Evolutionary conservation across 2,329 filamentous ascomycete species (phyloP).

Genomic region (Fusarium floridanum): DNA sequence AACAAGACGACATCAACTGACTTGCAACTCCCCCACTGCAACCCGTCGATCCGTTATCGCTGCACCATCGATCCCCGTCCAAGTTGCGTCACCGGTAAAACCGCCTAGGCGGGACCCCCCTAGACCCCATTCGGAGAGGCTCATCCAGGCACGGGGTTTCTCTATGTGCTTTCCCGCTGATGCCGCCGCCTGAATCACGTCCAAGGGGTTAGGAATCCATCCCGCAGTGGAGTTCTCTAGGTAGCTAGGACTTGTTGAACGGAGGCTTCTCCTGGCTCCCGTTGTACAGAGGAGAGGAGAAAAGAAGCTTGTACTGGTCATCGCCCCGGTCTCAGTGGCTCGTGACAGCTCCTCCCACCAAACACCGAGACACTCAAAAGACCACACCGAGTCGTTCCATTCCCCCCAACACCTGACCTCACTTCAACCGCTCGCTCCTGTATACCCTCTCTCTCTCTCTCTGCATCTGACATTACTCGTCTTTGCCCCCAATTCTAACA

Average conservation of each 20-base stretch:
- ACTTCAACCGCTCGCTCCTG: slow-evolving; percentile 4
- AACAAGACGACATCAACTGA: slow-evolving; percentile 34
- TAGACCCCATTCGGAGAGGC: slow-evolving; percentile 35
- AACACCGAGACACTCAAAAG: slow-evolving; percentile 20
- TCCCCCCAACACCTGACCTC: slow-evolving; percentile 24
- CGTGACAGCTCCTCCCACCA: slow-evolving; percentile 27
- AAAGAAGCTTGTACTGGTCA: slow-evolving; percentile 6
- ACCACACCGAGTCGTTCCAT: slow-evolving; percentile 17
- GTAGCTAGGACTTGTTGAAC: slow-evolving; percentile 1
- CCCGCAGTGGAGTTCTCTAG: slow-evolving; percentile 18
- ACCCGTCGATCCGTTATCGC: slow-evolving; percentile 22
- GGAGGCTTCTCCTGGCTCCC: slow-evolving; percentile 3
- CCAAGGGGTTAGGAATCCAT: slow-evolving; percentile 1
- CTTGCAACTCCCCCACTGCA: not conserved
- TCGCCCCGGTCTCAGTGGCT: slow-evolving; percentile 23
- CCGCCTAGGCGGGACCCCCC: slow-evolving; percentile 18
- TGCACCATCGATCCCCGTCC: not conserved
- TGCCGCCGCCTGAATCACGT: slow-evolving; percentile 15
- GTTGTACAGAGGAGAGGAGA: slow-evolving; percentile 18
- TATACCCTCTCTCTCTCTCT: not conserved
- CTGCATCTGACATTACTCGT: not conserved
- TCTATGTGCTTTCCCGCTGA: slow-evolving; percentile 19
- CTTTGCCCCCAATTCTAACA: not conserved
- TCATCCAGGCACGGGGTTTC: slow-evolving; percentile 22
- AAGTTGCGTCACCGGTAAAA: slow-evolving; percentile 36